A percentile compares a stretch with the other conserved stretches of the same genome.
These are phyloP conservation scores for Russula compacta DNA, from an alignment of 768 basidiomycete species.

Conservation along the genomic window DNA sequence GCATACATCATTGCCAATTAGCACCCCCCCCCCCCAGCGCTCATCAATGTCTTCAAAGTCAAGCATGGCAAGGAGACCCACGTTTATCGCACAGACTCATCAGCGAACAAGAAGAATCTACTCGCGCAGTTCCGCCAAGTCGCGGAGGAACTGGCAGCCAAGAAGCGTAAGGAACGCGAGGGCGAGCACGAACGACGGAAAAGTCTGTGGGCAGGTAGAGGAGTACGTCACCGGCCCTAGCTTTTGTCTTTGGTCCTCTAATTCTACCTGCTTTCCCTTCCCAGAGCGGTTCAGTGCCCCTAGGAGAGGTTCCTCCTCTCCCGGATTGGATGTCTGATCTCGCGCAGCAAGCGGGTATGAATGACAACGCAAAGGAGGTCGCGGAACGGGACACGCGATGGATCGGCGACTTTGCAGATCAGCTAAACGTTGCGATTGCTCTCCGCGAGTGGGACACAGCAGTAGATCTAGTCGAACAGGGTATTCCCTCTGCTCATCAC, in stretches of 20 bases:
- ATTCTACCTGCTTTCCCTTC: background rate
- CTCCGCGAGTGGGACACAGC: conserved; percentile 84
- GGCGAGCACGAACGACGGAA: conserved; percentile 86
- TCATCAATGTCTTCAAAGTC: conserved; percentile 98
- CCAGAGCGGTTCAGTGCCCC: conserved; percentile 29
- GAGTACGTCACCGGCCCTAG: conserved; percentile 27
- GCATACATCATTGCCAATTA: background rate
- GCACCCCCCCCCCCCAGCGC: conserved; percentile 34
- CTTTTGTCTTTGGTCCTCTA: background rate
- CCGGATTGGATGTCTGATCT: conserved; percentile 76
- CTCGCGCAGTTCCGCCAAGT: conserved; percentile 83
- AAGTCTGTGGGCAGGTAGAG: conserved; percentile 50
- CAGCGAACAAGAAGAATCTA: conserved; percentile 79
- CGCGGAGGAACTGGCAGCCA: conserved; percentile 82
- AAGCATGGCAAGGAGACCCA: conserved; percentile 88
- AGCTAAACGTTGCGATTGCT: conserved; percentile 85
- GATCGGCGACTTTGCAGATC: conserved; percentile 86
- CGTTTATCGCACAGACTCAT: conserved; percentile 79
- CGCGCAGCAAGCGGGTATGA: conserved; percentile 46
- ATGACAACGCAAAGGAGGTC: conserved; percentile 56
- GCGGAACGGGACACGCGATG: conserved; percentile 77
- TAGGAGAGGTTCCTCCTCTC: conserved; percentile 41
- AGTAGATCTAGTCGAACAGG: conserved; percentile 75
- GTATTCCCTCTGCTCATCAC: conserved; percentile 28
- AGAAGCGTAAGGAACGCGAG: conserved; percentile 88